Percentiles rank a stretch among this genome's conserved stretches.
phyloP scores from a whole-genome alignment of 1,139 yeast genomes.

The Geotrichum restrictum region DNA sequence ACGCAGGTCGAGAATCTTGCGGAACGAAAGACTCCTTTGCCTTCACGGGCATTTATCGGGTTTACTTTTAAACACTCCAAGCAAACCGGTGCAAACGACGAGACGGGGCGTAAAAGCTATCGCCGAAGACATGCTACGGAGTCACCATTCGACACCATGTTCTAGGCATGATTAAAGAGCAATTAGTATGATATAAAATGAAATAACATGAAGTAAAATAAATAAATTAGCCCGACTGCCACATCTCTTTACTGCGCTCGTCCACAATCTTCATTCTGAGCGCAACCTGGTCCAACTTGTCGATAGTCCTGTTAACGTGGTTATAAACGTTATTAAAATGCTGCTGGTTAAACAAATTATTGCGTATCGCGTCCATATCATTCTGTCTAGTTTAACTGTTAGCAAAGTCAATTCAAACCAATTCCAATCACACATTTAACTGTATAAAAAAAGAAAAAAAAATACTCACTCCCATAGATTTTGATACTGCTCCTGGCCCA shows the following conservation, averaged over 20 bases:
- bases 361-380: constrained; percentile 35
- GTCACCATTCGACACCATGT: constrained; percentile 21
- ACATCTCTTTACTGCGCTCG: constrained; percentile 34
- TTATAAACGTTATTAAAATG: constrained; percentile 43
- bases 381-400: constrained; percentile 21
- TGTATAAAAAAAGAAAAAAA: neutral
- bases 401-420: neutral
- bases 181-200: too few relatives aligned
- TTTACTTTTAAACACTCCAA: constrained; percentile 81
- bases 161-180: constrained; percentile 4
- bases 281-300: constrained; percentile 45
- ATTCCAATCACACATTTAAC: neutral
- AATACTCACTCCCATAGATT: constrained; percentile 34
- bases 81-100: constrained; percentile 20
- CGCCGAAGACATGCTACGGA: constrained; percentile 16
- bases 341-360: constrained; percentile 44
- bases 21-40: constrained; percentile 52
- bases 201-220: constrained; percentile 18
- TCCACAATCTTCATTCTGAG: constrained; percentile 40
- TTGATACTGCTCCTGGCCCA: constrained; percentile 27
- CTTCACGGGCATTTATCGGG: constrained; percentile 79
- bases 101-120: constrained; percentile 7
- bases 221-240: constrained; percentile 28
- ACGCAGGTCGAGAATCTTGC: constrained; percentile 78
- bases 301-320: constrained; percentile 43